Percentiles rank a stretch among this genome's conserved stretches.
phyloP scores from a whole-genome alignment of 192 early-diverging fungal genomes.

The Funneliformis mosseae region DNA sequence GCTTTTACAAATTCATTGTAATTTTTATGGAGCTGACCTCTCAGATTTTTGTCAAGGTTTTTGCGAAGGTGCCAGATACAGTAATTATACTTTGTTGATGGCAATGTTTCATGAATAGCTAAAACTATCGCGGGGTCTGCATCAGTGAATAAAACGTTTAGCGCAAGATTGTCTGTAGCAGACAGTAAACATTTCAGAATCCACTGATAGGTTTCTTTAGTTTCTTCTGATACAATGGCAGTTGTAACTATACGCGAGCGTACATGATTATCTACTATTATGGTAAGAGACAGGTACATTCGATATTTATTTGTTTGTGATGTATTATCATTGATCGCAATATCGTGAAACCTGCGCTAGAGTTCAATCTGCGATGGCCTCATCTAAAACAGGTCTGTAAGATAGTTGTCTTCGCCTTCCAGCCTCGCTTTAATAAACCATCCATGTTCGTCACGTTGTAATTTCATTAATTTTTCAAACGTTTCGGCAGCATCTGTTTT shows the following conservation, averaged over 20 bases:
- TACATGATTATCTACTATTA: not conserved
- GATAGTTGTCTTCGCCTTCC: not conserved
- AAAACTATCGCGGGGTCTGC: not conserved
- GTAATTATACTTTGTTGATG: no score
- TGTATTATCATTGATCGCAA: not conserved
- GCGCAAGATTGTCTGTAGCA: not conserved
- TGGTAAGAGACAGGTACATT: not conserved
- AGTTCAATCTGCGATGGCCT: no score
- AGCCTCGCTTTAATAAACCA: not conserved
- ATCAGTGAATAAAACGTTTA: not conserved
- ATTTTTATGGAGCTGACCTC: no score
- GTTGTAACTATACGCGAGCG: not conserved
- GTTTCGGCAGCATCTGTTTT: not conserved
- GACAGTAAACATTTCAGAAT: not conserved
- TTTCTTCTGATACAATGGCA: not conserved
- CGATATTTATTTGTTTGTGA: not conserved
- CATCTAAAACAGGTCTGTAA: no score
- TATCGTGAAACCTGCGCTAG: not conserved
- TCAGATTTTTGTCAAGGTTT: not conserved
- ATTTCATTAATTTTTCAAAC: slow-evolving; percentile 5
- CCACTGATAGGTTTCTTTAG: slow-evolving; percentile 7
- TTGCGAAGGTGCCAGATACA: no score
- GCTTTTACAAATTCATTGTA: no score
- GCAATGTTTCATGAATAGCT: no score
- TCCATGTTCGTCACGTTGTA: not conserved